Evolutionary conservation across 768 basidiomycete genomes (phyloP), one percentile per base, ranked within the genome.

Genomic region (Tulasnella sp.): DNA sequence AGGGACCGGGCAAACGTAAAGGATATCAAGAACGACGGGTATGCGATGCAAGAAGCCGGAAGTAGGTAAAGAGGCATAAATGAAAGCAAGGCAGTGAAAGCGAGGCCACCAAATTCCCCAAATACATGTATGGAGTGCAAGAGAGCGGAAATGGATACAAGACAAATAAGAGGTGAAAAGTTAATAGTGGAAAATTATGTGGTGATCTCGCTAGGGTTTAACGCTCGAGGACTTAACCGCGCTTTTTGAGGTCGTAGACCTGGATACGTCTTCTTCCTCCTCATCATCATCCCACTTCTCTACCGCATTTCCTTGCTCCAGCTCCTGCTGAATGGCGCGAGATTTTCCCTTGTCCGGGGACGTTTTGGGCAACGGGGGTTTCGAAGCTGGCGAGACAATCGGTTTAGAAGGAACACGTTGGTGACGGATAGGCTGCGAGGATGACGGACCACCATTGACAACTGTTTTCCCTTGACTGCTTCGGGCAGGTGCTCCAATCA

Each of bases 251-350:
- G 31, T 14, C 6, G 9, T 69, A 12, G 64, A 16, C 64, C 34
- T 24, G 14, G 34, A 69, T 18, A 6, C 31, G 6, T 28, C 34
- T 31, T 37, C 64, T 6, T 69, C 81, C 24, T 82, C 81, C 0
- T 72, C 81, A 28, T 81, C 81, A 31, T 81, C 80, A 40, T 82
- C 81, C 81, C 81, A 81, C 58, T 72, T 48, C 16, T 81, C 81
- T 50, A 34, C 81, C 46, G 54, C 75, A n/a, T 48, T 72, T 20
- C 44, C 48, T 22, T 34, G 80, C 48, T 82, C 81, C n/a, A 82
- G 42, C 42, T 82, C 81, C 54, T 69, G 31, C 74, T 76, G 46
- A 18, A 81, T 81, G 11, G 79, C 54, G n/a, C 76, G 50, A 11
- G 80, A 81, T 48, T 72, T 78, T 18, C 48, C 60, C 44, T 42